A percentile compares a stretch with the other conserved stretches of the same genome.
These are phyloP conservation scores for barley (Hordeum vulgare) DNA, from an alignment of 176 grass and related monocot species.

Conservation along the genomic window DNA sequence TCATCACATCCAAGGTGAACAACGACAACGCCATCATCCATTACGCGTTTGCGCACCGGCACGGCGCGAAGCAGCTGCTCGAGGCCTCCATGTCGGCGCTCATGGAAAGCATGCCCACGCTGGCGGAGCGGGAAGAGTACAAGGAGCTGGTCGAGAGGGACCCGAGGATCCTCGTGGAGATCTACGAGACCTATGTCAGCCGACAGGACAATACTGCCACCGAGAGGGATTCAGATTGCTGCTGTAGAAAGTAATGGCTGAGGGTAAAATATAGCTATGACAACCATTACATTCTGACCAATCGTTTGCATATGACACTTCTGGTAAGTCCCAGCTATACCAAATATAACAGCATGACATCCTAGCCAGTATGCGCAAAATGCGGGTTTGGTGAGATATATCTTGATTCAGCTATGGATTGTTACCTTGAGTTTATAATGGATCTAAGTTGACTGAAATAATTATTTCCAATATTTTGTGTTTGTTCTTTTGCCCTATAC, in stretches of 20 bases:
- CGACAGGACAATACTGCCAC: slow-evolving; percentile 66
- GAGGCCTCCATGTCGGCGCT: slow-evolving; percentile 69
- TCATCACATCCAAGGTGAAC: slow-evolving; percentile 85
- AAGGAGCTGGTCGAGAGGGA: slow-evolving; percentile 88
- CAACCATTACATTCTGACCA: background rate
- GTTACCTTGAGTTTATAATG: background rate
- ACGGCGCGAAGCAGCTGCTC: slow-evolving; percentile 70
- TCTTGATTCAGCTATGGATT: background rate
- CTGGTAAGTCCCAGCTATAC: background rate
- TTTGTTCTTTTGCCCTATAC: background rate
- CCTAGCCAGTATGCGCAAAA: background rate
- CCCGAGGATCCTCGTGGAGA: slow-evolving; percentile 86
- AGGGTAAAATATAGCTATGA: background rate
- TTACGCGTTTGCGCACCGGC: slow-evolving; percentile 75
- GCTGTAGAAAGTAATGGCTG: slow-evolving; percentile 21
- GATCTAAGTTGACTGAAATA: background rate
- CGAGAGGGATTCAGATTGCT: slow-evolving; percentile 38
- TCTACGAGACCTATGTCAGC: slow-evolving; percentile 82
- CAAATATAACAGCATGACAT: background rate
- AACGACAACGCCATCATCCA: slow-evolving; percentile 57
- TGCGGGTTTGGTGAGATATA: background rate
- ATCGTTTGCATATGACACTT: background rate
- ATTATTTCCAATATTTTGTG: background rate
- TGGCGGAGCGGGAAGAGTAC: slow-evolving; percentile 74
- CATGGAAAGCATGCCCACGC: slow-evolving; percentile 66